Base-by-base conservation (phyloP, 225 moss, liverwort and hornwort species). In the Pseudoscleropodium purum region DNA sequence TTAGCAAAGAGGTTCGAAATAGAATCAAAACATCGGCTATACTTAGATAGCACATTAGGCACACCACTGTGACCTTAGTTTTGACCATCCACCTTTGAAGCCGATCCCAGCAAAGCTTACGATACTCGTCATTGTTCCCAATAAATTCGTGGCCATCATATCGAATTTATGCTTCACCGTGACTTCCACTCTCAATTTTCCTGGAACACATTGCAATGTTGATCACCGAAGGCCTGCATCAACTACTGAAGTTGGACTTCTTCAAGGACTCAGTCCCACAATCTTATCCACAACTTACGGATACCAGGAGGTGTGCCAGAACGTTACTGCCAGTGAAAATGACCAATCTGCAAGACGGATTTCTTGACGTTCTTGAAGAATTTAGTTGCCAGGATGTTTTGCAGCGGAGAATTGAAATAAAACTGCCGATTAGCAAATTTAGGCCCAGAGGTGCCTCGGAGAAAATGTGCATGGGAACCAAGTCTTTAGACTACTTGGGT, bases 381-480 rank as follows among this genome's bases (percentile, higher is more conserved):
- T 19, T 16, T 8, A 7, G 60, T 36, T 59, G 66, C 89, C 20
- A 85, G 20, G n/a, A 9, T 65, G 10, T 31, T 45, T 61, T 21
- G 69, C 17, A 59, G 15, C 29, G 66, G 51, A 41, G 56, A 62
- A 54, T 47, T 75, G 74, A 36, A 83, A 81, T 81, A 41, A 29
- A 73, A 84, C 87, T 87, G 49, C 60, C 29, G 13, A 37, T 43
- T 85, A 34, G 76, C 65, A 73, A 73, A 69, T 75, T 74, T 8
- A 54, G 23, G 41, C 52, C 43, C n/a, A 60, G 95, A 49, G 93
- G 26, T 49, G 95, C 89, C 92, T 99, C 96, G 29, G 97, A 93
- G 91, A 97, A 99, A 36, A 99, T 97, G 87, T 96, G 94, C 97
- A 97, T 96, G 23, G 99, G 94, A 83, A 99, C 95, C 68, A 94